phyloP scores from a whole-genome alignment of 371 early-diverging fungal species.

The Lichtheimia ramosa region DNA sequence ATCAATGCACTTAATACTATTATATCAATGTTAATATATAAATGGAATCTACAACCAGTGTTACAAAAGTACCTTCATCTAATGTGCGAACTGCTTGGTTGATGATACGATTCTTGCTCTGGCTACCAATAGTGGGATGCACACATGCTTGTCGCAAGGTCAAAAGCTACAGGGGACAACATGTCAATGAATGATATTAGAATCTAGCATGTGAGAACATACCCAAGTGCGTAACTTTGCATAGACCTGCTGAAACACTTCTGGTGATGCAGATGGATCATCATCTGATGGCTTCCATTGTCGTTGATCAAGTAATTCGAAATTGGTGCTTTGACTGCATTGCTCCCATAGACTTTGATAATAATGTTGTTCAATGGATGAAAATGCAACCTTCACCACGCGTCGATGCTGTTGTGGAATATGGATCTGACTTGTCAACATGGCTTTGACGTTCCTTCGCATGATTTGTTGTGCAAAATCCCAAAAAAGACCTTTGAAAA shows the following conservation, averaged over 20 bases:
- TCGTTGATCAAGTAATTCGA: slow-evolving; percentile 19
- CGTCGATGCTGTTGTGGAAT: slow-evolving; percentile 58
- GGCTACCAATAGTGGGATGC: slow-evolving; percentile 30
- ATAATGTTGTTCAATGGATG: slow-evolving; percentile 60
- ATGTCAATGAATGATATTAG: not conserved
- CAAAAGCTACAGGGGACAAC: slow-evolving; percentile 18
- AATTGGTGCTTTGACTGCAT: slow-evolving; percentile 26
- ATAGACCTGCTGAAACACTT: not conserved
- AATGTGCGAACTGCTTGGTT: slow-evolving; percentile 18
- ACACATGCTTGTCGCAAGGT: slow-evolving; percentile 38
- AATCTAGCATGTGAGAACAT: not conserved
- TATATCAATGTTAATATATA: not conserved
- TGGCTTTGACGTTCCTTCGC: slow-evolving; percentile 58
- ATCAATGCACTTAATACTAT: slow-evolving; percentile 53
- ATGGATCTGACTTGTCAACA: slow-evolving; percentile 49
- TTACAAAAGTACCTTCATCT: slow-evolving; percentile 14
- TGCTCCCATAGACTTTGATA: slow-evolving; percentile 59
- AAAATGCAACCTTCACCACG: slow-evolving; percentile 51
- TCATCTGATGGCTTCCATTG: slow-evolving; percentile 20
- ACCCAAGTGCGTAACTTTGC: slow-evolving; percentile 28
- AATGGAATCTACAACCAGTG: not conserved
- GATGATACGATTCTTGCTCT: slow-evolving; percentile 8
- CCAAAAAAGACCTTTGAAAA: slow-evolving; percentile 27
- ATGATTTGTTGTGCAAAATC: slow-evolving; percentile 43
- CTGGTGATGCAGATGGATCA: not conserved